A percentile compares a stretch with the other conserved stretches of the same genome.
These are phyloP conservation scores for Periconia sp. DNA, from an alignment of 2,329 filamentous ascomycete species.

Conservation along the genomic window DNA sequence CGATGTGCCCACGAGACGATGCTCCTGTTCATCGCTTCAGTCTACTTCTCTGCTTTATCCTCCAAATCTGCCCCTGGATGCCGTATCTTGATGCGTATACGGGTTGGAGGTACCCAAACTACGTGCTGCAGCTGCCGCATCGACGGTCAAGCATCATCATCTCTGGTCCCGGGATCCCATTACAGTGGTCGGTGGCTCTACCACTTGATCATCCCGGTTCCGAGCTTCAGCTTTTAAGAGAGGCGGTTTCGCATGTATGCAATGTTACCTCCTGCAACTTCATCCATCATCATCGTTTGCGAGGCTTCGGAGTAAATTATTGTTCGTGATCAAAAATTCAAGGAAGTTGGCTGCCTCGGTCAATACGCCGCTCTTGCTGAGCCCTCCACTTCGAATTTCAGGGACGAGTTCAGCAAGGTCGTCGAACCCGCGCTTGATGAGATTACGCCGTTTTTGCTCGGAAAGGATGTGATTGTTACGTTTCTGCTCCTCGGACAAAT, in stretches of 20 bases:
- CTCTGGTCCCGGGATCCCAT: no score
- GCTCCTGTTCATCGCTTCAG: no score
- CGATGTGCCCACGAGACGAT: no score
- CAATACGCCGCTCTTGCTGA: conserved; percentile 82
- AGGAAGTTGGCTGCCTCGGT: conserved; percentile 76
- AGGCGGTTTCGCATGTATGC: not conserved
- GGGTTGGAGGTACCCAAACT: no score
- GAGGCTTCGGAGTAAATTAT: conserved; percentile 37
- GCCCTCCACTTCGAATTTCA: conserved; percentile 69
- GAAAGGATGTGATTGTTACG: conserved; percentile 84
- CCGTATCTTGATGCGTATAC: no score
- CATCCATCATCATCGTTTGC: not conserved
- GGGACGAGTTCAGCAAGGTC: conserved; percentile 78
- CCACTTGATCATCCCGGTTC: no score
- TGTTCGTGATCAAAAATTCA: conserved; percentile 71
- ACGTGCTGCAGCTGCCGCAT: no score
- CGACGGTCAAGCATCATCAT: no score
- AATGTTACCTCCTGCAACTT: conserved; percentile 1
- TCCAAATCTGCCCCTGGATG: no score
- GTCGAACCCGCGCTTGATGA: conserved; percentile 81
- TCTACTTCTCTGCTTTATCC: no score
- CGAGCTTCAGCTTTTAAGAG: no score
- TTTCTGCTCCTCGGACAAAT: conserved; percentile 76
- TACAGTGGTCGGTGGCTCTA: no score
- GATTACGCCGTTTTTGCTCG: conserved; percentile 80